Base-by-base conservation (phyloP, 1,284 basidiomycete species). In the Coniferiporia weirii region DNA sequence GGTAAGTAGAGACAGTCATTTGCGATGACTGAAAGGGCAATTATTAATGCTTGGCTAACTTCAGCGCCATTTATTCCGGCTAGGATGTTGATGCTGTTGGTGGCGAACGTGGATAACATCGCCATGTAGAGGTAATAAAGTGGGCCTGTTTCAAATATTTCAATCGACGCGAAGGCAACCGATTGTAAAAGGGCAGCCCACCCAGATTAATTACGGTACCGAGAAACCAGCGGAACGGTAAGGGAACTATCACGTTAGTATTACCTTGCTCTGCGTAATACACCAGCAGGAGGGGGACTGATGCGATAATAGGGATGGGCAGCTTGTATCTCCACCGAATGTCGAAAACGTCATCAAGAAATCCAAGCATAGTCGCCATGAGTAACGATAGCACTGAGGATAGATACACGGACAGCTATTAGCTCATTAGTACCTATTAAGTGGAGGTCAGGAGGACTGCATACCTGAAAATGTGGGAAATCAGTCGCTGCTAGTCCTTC, bases 301-400 rank as follows among this genome's bases (percentile, higher is more conserved):
- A 92, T 0, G 94, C 93, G 59, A 99, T 91, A 67, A 99, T 84
- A 0, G 95, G 97, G 57, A 99, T 97, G 0, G 97, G 97, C 7
- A 99, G 74, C 72, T 99, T 99, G 75, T 98, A 94, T 61, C 97
- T 76, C 97, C 97, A 99, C 10, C 97, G 86, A 65, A 99, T 98
- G 71, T 99, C 97, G 67, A 99, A 99, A 1, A 99, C 83, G 71
- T 99, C 97, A 69, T 99, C 97, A 51, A 98, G 78, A 68, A 99
- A 98, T 8, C 97, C 96, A 1, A 99, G 83, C 63, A 99, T 81
- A 0, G 94, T 95, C 0, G 97, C 95, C 27, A 93, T 92, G 27
- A 98, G 75, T 20, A 99, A 79, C 0, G 92, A 95, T 12, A 99
- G 79, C 7, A 99, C 72, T 1, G 94, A 94, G 0, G 96, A 96